These are phyloP conservation scores for Colletotrichum limetticola DNA, from an alignment of 2,329 filamentous ascomycete genomes.

Conservation along the genomic window DNA sequence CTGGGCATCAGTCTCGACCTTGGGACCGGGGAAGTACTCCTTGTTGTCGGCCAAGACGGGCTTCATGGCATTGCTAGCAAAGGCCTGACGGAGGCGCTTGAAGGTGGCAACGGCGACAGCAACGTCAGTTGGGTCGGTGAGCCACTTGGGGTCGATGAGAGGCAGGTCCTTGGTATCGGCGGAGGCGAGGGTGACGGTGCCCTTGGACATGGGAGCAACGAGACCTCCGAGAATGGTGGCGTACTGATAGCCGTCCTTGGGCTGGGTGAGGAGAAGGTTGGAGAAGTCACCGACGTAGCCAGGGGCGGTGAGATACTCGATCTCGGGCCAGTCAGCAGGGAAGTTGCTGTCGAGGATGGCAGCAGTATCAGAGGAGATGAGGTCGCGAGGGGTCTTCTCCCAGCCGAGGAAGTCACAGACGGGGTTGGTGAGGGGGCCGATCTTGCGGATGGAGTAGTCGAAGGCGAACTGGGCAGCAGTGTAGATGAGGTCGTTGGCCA, in stretches of 20 bases:
- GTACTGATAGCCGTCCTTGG: conserved; percentile 37
- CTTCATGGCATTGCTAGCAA: conserved; percentile 41
- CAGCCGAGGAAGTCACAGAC: conserved; percentile 38
- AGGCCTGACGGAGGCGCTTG: conserved; percentile 53
- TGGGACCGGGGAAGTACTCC: conserved; percentile 50
- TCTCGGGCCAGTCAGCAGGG: conserved; percentile 28
- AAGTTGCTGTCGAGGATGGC: conserved; percentile 7
- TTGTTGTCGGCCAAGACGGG: conserved; percentile 44
- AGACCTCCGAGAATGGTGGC: conserved; percentile 41
- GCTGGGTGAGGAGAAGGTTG: conserved; percentile 21
- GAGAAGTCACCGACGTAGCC: conserved; percentile 36
- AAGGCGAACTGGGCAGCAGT: conserved; percentile 5
- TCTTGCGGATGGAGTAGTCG: conserved; percentile 12
- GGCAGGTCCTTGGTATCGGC: conserved; percentile 49
- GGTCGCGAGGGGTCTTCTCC: conserved; percentile 35
- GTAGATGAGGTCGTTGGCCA: conserved; percentile 26
- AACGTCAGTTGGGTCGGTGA: conserved; percentile 53
- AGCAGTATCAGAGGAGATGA: conserved; percentile 23
- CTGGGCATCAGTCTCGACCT: conserved; percentile 52
- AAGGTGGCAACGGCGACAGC: conserved; percentile 55
- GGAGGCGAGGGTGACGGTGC: conserved; percentile 53
- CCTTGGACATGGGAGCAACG: conserved; percentile 53
- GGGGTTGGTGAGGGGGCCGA: conserved; percentile 37
- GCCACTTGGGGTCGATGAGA: conserved; percentile 58
- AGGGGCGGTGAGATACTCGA: conserved; percentile 29